Evolutionary conservation across 2,329 filamentous ascomycete species (phyloP).

Genomic region (Hypoxylon sp.): DNA sequence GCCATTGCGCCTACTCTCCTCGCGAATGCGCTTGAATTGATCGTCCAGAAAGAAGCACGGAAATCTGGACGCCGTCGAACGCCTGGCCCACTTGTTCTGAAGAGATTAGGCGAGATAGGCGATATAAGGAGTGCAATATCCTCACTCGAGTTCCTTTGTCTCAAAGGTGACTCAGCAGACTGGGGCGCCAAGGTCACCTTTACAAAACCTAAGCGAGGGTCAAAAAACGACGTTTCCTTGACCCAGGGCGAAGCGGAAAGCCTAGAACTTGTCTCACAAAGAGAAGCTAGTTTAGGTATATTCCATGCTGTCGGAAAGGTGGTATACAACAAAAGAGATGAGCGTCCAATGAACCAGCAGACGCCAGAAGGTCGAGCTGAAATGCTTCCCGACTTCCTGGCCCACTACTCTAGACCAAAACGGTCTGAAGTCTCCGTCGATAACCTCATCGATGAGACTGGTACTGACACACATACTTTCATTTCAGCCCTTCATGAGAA

Average conservation of each 20-base stretch:
- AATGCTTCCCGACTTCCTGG: conserved; percentile 71
- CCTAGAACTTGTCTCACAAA: conserved; percentile 84
- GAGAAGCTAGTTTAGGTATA: conserved; percentile 91
- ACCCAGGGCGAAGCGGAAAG: conserved; percentile 86
- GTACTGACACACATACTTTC: conserved; percentile 92
- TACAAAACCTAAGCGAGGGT: conserved; percentile 75
- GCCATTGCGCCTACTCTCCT: conserved; percentile 89
- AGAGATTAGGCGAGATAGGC: conserved; percentile 85
- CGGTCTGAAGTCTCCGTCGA: conserved; percentile 78
- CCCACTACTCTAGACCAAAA: conserved; percentile 71
- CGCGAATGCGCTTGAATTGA: conserved; percentile 83
- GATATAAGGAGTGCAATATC: conserved; percentile 95
- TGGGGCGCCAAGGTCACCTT: conserved; percentile 83
- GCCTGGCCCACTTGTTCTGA: conserved; percentile 83
- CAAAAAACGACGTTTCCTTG: conserved; percentile 70
- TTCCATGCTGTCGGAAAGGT: conserved; percentile 98
- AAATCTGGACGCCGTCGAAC: conserved; percentile 81
- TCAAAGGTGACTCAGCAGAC: conserved; percentile 82
- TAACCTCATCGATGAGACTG: conserved; percentile 89
- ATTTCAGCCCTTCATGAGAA: conserved; percentile 94
- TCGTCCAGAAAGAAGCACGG: conserved; percentile 88
- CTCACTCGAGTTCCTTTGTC: conserved; percentile 90
- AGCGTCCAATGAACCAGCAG: conserved; percentile 59
- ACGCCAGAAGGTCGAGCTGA: conserved; percentile 63
- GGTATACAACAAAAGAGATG: conserved; percentile 92